Conservation (phyloP, 2,329 filamentous ascomycete genomes). For the Atkinsonella hypoxylon region DNA sequence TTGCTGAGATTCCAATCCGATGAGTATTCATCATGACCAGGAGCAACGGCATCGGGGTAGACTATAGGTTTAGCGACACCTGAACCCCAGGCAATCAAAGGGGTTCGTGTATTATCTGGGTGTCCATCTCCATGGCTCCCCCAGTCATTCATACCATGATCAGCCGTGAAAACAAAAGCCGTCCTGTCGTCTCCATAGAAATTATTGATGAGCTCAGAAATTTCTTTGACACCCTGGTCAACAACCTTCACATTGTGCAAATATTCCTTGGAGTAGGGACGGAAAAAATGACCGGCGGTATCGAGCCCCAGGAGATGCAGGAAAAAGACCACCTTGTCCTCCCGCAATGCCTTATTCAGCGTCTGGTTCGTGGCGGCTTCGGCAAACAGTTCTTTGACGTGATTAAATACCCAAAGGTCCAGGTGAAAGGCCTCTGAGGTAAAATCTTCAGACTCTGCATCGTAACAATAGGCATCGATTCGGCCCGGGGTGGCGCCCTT, state of each 20-base stretch:
- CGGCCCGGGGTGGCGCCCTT: slow-evolving; percentile 78
- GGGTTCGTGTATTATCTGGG: slow-evolving; percentile 91
- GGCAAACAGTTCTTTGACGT: slow-evolving; percentile 75
- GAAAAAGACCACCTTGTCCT: slow-evolving; percentile 91
- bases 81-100: slow-evolving; percentile 85
- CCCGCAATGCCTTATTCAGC: slow-evolving; percentile 56
- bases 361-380: slow-evolving; percentile 68
- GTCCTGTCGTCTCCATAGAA: slow-evolving; percentile 83
- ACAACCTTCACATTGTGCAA: slow-evolving; percentile 90
- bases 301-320: slow-evolving; percentile 86
- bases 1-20: slow-evolving; percentile 76
- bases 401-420: slow-evolving; percentile 93
- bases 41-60: slow-evolving; percentile 42
- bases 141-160: slow-evolving; percentile 98
- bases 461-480: slow-evolving; percentile 80
- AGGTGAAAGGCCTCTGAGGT: slow-evolving; percentile 69
- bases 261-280: slow-evolving; percentile 93
- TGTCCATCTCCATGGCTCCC: slow-evolving; percentile 98
- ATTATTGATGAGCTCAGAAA: slow-evolving; percentile 66
- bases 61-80: slow-evolving; percentile 68
- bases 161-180: slow-evolving; percentile 91
- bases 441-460: slow-evolving; percentile 79
- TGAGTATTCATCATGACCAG: slow-evolving; percentile 86
- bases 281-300: slow-evolving; percentile 73
- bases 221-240: slow-evolving; percentile 77